Conservation (phyloP, 305 asterid species). For the Euphrasia arctica region DNA sequence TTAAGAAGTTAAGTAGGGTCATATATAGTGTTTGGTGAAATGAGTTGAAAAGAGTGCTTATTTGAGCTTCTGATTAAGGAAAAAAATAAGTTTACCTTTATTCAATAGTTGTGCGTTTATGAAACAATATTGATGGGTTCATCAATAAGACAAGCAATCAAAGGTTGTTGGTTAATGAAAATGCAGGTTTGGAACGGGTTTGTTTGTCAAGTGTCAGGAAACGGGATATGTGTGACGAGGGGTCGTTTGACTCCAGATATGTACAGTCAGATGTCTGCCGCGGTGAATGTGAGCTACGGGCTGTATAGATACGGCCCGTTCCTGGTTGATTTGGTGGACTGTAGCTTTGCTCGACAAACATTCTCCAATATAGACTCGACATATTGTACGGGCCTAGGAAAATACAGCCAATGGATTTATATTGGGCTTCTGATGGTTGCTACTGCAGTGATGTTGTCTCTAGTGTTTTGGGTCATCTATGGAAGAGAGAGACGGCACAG, state of each 20-base stretch:
- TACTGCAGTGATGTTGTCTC: conserved; percentile 64
- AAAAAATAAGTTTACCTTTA: neutral
- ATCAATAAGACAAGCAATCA: too few species aligned
- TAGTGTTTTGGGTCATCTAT: conserved; percentile 73
- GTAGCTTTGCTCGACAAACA: conserved; percentile 68
- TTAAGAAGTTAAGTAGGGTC: neutral
- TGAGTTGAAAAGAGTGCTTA: neutral
- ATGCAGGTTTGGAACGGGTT: conserved; percentile 67
- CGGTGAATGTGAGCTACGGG: conserved; percentile 78
- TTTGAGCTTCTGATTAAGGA: neutral
- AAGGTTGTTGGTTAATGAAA: neutral
- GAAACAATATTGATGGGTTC: too few species aligned
- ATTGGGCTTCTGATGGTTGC: conserved; percentile 74
- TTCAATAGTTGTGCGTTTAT: too few species aligned
- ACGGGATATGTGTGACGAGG: conserved; percentile 46
- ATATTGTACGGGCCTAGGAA: conserved; percentile 65
- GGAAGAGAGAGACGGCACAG: conserved; percentile 88
- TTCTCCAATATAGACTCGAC: conserved; percentile 40
- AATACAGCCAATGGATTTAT: conserved; percentile 58
- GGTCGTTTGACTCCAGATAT: conserved; percentile 71
- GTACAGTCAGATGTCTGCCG: conserved; percentile 63
- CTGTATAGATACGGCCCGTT: conserved; percentile 65
- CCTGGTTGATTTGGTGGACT: conserved; percentile 66
- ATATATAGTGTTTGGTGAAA: neutral
- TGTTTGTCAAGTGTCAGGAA: conserved; percentile 61